Evolutionary conservation across 1,139 yeast genomes (phyloP).

Genomic region (Pichiaceae sp.): DNA sequence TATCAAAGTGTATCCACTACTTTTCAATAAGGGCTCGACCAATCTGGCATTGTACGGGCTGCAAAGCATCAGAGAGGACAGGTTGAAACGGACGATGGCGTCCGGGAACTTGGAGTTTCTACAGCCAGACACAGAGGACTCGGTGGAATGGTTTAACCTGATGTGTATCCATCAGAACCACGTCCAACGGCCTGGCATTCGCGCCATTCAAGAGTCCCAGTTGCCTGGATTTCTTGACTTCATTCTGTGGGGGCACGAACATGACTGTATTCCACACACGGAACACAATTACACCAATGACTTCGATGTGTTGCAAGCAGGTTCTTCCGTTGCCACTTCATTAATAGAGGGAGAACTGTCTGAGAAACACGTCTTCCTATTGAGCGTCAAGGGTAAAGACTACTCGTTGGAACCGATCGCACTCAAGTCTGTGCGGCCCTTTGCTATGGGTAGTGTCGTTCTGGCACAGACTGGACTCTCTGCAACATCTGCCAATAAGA

Average conservation of each 20-base stretch:
- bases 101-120: slow-evolving; percentile 75
- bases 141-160: slow-evolving; percentile 72
- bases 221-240: slow-evolving; percentile 76
- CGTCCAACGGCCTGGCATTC: slow-evolving; percentile 66
- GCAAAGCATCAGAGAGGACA: slow-evolving; percentile 83
- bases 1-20: slow-evolving; percentile 67
- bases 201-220: slow-evolving; percentile 76
- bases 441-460: slow-evolving; percentile 59
- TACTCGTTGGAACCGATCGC: slow-evolving; percentile 60
- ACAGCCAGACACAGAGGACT: slow-evolving; percentile 49
- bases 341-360: slow-evolving; percentile 78
- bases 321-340: slow-evolving; percentile 91
- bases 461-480: slow-evolving; percentile 47
- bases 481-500: slow-evolving; percentile 58
- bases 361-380: slow-evolving; percentile 63
- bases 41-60: slow-evolving; percentile 82
- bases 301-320: slow-evolving; percentile 83
- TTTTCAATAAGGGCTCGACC: slow-evolving; percentile 75
- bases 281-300: slow-evolving; percentile 56
- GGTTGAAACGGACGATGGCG: slow-evolving; percentile 74
- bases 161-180: slow-evolving; percentile 92
- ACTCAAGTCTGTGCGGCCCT: slow-evolving; percentile 74
- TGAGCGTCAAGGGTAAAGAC: slow-evolving; percentile 52
- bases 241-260: slow-evolving; percentile 97
- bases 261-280: slow-evolving; percentile 79